Base-by-base conservation (phyloP, 176 grass and related monocot genomes). In the Pharus latifolius region DNA sequence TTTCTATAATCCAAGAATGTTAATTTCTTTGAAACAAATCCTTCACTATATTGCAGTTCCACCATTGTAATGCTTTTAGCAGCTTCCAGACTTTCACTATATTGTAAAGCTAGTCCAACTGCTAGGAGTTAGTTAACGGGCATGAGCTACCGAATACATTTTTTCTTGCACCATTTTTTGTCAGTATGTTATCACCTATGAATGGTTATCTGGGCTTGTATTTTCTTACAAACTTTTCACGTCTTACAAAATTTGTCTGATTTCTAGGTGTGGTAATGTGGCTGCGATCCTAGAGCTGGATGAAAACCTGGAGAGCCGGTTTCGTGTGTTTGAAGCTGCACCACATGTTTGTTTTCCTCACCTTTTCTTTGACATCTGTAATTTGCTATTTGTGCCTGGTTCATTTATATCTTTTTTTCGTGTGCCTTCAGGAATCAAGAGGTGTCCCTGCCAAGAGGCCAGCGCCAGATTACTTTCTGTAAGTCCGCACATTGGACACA, bases 241-340 rank as follows among this genome's bases (percentile, higher is more conserved):
- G 47, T 66, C 25, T 35, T 34, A 19, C 18, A 51, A 29, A 56
- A 75, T 16, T 61, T 70, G 3, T 62, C n/a, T 73, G 52, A 33
- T 26, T 69, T 92, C 15, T 69, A 99, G 95, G 78, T 99, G 95
- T 76, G 95, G 95, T 49, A 99, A 99, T 86, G 90, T 99, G 31
- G 95, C 95, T 86, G 95, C 95, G 74, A 99, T 99, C 72, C 87
- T 99, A 24, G 95, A 91, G 84, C 75, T 99, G 83, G 90, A 94
- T 52, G 90, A 94, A 87, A 99, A 91, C 78, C 76, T 99, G 29
- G 82, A 84, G 63, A 91, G 94, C 76, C 63, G 94, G 68, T 99
- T 99, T 51, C 78, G 87, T 1, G 95, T 99, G 23, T 99, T 99
- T 79, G 95, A 99, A 84, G 90, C 95, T 18, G 95, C 95, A 28